Conservation (phyloP, 2,329 filamentous ascomycete genomes). For the Pseudogymnoascus sp. region DNA sequence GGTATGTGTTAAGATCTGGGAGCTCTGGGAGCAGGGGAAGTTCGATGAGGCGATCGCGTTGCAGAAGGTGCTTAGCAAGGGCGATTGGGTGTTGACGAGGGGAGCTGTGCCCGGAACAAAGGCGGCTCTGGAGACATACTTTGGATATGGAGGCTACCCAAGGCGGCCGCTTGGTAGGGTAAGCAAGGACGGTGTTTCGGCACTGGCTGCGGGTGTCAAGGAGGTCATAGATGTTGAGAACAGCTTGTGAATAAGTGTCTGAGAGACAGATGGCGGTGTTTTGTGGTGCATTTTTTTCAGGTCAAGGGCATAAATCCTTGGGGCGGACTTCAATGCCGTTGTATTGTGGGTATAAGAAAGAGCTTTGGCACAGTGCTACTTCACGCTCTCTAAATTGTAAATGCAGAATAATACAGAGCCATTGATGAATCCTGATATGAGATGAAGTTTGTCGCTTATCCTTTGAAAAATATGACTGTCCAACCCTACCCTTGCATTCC, state of each 20-base stretch:
- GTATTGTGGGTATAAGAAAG: background rate
- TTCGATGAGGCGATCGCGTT: slow-evolving; percentile 66
- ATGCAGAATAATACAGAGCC: background rate
- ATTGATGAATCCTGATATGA: background rate
- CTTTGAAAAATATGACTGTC: background rate
- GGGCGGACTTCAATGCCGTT: background rate
- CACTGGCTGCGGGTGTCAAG: slow-evolving; percentile 48
- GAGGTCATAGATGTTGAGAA: slow-evolving; percentile 63
- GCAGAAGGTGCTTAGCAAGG: slow-evolving; percentile 70
- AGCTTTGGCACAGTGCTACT: background rate
- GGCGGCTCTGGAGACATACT: slow-evolving; percentile 71
- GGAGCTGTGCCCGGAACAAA: slow-evolving; percentile 82
- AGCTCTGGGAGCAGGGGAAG: slow-evolving; percentile 66
- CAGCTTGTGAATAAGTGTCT: slow-evolving; percentile 22
- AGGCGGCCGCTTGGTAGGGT: slow-evolving; percentile 65
- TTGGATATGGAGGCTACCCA: slow-evolving; percentile 73
- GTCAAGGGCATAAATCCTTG: background rate
- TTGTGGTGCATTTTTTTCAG: background rate
- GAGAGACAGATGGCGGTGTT: background rate
- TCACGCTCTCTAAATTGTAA: background rate
- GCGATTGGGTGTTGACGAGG: slow-evolving; percentile 79
- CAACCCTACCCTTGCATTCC: background rate
- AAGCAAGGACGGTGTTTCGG: slow-evolving; percentile 45
- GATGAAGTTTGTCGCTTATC: background rate
- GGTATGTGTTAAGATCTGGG: slow-evolving; percentile 70